A percentile compares a stretch with the other conserved stretches of the same genome.
Conservation (phyloP, 257 asterid species). For the Solanum raphanifolium region DNA sequence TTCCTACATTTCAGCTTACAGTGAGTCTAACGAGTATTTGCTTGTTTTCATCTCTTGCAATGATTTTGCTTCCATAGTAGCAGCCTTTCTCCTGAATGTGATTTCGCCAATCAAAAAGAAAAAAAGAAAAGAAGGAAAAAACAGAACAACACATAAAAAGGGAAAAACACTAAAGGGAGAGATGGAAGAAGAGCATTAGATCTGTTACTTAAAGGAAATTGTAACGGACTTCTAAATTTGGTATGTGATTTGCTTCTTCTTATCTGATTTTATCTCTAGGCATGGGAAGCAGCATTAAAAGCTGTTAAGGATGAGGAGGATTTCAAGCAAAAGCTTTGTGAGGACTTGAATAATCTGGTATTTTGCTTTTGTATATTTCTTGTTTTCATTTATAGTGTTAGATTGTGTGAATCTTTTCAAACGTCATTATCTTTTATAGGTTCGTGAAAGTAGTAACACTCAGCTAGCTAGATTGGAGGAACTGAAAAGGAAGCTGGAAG, state of each 20-base stretch:
- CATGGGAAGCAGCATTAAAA: conserved; percentile 69
- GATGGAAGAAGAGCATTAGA: background rate
- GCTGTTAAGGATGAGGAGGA: conserved; percentile 75
- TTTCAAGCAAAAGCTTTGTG: conserved; percentile 60
- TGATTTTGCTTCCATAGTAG: background rate
- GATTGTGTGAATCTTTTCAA: background rate
- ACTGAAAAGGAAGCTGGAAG: conserved; percentile 80
- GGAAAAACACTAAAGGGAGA: background rate
- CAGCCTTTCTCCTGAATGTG: background rate
- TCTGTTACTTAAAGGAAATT: background rate
- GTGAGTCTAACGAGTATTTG: background rate
- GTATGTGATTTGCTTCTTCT: background rate
- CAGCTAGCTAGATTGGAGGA: conserved; percentile 86
- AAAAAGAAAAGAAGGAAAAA: background rate
- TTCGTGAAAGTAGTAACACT: conserved; percentile 64
- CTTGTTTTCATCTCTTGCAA: background rate
- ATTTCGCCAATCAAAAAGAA: background rate
- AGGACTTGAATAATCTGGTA: conserved; percentile 64
- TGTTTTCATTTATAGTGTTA: background rate
- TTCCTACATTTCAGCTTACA: background rate
- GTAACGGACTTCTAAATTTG: background rate
- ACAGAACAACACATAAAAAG: background rate
- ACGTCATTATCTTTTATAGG: conserved; percentile 33
- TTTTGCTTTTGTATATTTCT: conserved; percentile 1
- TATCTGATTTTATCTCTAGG: conserved; percentile 22